Percentiles rank a stretch among this genome's conserved stretches.
These are phyloP conservation scores for Vigna mungo DNA, from an alignment of 306 rosid genomes.

Conservation along the genomic window DNA sequence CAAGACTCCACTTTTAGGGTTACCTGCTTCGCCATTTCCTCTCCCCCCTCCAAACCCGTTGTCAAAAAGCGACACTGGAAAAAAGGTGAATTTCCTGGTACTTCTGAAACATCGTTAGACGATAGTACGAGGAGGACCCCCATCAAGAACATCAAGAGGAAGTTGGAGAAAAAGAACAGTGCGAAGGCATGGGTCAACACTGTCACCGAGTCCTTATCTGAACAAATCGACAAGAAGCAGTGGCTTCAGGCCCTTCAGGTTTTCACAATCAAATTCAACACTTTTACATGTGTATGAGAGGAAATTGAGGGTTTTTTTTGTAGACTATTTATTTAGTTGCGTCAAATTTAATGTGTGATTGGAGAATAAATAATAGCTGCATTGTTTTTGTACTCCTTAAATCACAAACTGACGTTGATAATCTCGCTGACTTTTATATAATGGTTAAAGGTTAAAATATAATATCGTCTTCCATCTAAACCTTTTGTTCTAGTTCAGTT, in stretches of 20 bases:
- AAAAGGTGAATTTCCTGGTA: slow-evolving; percentile 79
- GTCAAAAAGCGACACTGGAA: slow-evolving; percentile 84
- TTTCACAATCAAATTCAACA: slow-evolving; percentile 20
- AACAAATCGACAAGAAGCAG: slow-evolving; percentile 73
- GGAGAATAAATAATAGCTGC: background rate
- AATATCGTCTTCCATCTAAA: background rate
- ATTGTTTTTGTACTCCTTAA: background rate
- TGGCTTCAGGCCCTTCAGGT: slow-evolving; percentile 98
- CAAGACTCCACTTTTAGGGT: slow-evolving; percentile 43
- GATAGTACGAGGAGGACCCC: slow-evolving; percentile 58
- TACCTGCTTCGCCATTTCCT: slow-evolving; percentile 57
- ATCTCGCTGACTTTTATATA: background rate
- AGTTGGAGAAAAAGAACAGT: slow-evolving; percentile 64
- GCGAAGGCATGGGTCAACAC: slow-evolving; percentile 96
- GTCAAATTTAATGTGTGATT: slow-evolving; percentile 15
- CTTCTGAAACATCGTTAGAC: slow-evolving; percentile 52
- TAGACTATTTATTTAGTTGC: background rate
- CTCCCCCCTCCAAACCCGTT: slow-evolving; percentile 51
- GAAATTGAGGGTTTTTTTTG: background rate
- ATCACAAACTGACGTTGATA: background rate
- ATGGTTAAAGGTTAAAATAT: background rate
- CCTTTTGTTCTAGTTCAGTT: background rate
- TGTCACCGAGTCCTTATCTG: slow-evolving; percentile 84
- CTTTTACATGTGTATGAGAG: background rate
- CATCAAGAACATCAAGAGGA: slow-evolving; percentile 81